Conservation (phyloP, 2,329 filamentous ascomycete species). For the Cladophialophora bantiana region DNA sequence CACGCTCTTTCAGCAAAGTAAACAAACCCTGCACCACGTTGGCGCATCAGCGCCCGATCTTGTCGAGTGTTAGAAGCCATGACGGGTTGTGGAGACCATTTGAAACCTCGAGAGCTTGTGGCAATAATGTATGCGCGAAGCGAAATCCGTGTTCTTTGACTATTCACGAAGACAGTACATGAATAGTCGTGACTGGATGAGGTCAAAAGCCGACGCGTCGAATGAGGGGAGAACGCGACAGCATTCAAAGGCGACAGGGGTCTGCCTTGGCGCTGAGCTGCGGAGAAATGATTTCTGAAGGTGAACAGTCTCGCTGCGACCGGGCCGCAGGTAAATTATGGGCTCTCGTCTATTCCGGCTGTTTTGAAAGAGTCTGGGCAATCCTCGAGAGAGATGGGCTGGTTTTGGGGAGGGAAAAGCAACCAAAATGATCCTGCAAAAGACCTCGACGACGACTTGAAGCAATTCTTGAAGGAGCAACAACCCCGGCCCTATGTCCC, state of each 20-base stretch:
- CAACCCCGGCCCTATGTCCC: slow-evolving; percentile 73
- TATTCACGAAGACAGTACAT: background rate
- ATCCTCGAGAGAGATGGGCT: slow-evolving; percentile 61
- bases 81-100: background rate
- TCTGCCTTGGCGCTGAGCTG: slow-evolving; percentile 9
- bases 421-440: slow-evolving; percentile 68
- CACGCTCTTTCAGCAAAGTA: slow-evolving; percentile 2
- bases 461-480: slow-evolving; percentile 84
- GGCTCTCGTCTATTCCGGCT: background rate
- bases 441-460: slow-evolving; percentile 81
- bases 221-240: slow-evolving; percentile 5
- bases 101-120: background rate
- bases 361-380: background rate
- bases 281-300: slow-evolving; percentile 3
- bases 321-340: background rate
- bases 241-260: background rate
- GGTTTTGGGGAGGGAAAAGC: slow-evolving; percentile 65
- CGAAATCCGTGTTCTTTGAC: background rate
- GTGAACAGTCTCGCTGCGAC: no score
- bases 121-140: background rate
- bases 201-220: slow-evolving; percentile 9
- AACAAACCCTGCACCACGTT: slow-evolving; percentile 64
- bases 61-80: slow-evolving; percentile 47
- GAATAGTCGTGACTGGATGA: no score
- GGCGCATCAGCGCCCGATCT: slow-evolving; percentile 63